Percentiles rank a stretch among this genome's conserved stretches.
Conservation (phyloP, 1,284 basidiomycete species). For the Psilocybe mexicana region DNA sequence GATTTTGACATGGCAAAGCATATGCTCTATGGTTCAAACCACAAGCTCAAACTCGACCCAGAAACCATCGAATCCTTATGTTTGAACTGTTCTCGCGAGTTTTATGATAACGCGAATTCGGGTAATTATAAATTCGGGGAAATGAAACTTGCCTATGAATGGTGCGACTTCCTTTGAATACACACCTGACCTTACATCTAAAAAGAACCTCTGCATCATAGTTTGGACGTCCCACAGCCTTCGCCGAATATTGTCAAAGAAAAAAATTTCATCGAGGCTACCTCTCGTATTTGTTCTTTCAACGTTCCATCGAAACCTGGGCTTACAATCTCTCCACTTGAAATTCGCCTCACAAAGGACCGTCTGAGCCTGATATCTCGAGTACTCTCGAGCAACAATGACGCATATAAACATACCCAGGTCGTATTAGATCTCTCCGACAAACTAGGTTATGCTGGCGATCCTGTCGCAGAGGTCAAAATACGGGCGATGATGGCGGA, state of each 20-base stretch:
- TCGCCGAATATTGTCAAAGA: conserved; percentile 69
- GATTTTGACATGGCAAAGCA: conserved; percentile 78
- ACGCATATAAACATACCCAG: conserved; percentile 87
- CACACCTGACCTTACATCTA: background rate
- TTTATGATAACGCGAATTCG: conserved; percentile 90
- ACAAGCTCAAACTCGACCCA: conserved; percentile 52
- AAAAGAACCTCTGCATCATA: conserved; percentile 32
- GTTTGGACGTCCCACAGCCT: conserved; percentile 70
- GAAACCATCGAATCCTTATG: conserved; percentile 75
- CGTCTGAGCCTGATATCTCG: conserved; percentile 80
- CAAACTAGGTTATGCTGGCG: conserved; percentile 80
- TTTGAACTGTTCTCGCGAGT: conserved; percentile 78
- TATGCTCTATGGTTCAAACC: conserved; percentile 58
- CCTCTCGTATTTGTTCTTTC: conserved; percentile 82
- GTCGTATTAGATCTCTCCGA: conserved; percentile 86
- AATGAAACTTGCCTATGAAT: conserved; percentile 95
- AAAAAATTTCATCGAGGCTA: conserved; percentile 93
- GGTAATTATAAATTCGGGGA: conserved; percentile 91
- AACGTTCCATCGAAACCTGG: conserved; percentile 75
- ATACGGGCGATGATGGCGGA: conserved; percentile 87
- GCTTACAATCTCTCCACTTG: conserved; percentile 81
- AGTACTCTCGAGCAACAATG: conserved; percentile 78
- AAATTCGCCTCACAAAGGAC: conserved; percentile 87
- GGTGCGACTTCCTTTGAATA: conserved; percentile 50
- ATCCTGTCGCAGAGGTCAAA: conserved; percentile 75